Conservation (phyloP, 1,139 yeast genomes). For the Hyphopichia pseudoburtonii region DNA sequence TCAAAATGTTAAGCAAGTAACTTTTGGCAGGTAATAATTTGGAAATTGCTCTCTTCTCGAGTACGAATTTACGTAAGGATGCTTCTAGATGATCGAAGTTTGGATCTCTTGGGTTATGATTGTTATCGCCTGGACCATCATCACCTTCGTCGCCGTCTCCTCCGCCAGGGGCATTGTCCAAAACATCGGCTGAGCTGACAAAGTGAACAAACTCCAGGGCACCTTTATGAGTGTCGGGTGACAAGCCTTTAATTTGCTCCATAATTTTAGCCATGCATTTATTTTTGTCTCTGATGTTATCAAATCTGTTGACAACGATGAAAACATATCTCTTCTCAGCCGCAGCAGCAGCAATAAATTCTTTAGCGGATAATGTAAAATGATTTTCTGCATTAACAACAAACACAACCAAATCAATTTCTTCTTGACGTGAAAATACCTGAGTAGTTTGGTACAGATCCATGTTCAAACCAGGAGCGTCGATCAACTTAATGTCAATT, state of each 20-base stretch:
- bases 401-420: conserved; percentile 92
- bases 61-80: conserved; percentile 78
- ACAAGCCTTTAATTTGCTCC: conserved; percentile 81
- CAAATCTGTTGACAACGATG: conserved; percentile 91
- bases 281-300: conserved; percentile 74
- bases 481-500: conserved; percentile 88
- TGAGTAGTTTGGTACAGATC: conserved; percentile 95
- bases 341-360: conserved; percentile 87
- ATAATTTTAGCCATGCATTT: conserved; percentile 75
- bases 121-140: conserved; percentile 23
- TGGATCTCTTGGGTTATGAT: conserved; percentile 35
- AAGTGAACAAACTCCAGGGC: conserved; percentile 92
- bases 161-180: conserved; percentile 25
- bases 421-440: conserved; percentile 94
- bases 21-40: conserved; percentile 92
- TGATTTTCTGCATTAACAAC: conserved; percentile 97
- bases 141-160: conserved; percentile 35
- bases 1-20: conserved; percentile 65
- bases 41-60: conserved; percentile 86
- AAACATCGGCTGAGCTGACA: conserved; percentile 61
- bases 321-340: conserved; percentile 89
- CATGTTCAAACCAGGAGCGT: conserved; percentile 95
- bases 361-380: conserved; percentile 90
- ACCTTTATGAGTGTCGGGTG: conserved; percentile 90
- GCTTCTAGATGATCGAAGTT: conserved; percentile 85